A percentile compares a stretch with the other conserved stretches of the same genome.
These are phyloP conservation scores for Rehmannia glutinosa DNA, from an alignment of 257 asterid genomes.

Conservation along the genomic window DNA sequence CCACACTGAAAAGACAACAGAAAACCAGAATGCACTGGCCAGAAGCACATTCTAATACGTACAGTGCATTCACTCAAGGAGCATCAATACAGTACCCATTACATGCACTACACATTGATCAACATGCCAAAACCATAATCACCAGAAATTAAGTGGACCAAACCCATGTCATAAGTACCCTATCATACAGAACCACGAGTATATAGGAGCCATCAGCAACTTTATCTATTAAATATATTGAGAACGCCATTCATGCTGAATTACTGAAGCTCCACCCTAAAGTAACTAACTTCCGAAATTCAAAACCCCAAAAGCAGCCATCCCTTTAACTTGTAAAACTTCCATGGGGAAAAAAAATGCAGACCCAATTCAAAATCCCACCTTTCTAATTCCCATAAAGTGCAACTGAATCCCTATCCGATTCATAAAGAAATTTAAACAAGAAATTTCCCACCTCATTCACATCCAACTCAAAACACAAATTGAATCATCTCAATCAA, in stretches of 20 bases:
- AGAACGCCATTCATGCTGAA: background rate
- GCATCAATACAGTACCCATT: background rate
- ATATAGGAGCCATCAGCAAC: background rate
- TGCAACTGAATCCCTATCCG: constrained; percentile 16
- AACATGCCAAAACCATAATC: constrained; percentile 4
- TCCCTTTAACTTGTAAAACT: background rate
- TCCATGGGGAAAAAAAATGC: background rate
- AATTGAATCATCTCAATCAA: constrained; percentile 3
- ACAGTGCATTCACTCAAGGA: background rate
- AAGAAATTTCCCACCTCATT: background rate
- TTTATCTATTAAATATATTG: constrained; percentile 3
- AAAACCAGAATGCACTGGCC: constrained; percentile 7
- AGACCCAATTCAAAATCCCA: constrained; percentile 5
- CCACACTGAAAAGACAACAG: background rate
- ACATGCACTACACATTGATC: background rate
- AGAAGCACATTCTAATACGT: background rate
- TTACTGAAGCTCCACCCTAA: constrained; percentile 1
- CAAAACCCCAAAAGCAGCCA: constrained; percentile 1
- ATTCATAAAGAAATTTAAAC: background rate
- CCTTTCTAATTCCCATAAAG: constrained; percentile 13
- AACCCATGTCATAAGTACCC: background rate
- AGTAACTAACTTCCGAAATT: constrained; percentile 8
- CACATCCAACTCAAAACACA: constrained; percentile 17
- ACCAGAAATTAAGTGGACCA: background rate
- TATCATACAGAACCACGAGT: background rate